Evolutionary conservation across 2,329 filamentous ascomycete genomes (phyloP).

Genomic region (Trichophyton mentagrophytes): DNA sequence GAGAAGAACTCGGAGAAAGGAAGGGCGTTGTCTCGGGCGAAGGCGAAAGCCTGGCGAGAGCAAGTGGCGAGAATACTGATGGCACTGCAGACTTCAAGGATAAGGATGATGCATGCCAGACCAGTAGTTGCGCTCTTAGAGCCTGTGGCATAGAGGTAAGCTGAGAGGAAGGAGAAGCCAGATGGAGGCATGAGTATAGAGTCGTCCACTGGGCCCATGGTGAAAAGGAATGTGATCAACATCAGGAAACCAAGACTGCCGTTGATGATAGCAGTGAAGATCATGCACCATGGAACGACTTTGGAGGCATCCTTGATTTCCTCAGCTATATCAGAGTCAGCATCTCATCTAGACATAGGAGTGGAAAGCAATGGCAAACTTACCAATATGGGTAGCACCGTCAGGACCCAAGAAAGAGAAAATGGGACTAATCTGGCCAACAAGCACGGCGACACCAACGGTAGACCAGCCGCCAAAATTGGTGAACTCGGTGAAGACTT

Average conservation of each 20-base stretch:
- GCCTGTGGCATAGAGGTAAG: conserved; percentile 22
- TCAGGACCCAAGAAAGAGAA: conserved; percentile 29
- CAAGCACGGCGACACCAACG: conserved; percentile 31
- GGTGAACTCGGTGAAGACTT: conserved; percentile 37
- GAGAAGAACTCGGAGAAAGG: conserved; percentile 38
- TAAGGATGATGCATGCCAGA: conserved; percentile 19
- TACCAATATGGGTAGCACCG: conserved; percentile 28
- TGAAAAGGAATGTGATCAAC: conserved; percentile 29
- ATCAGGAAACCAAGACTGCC: conserved; percentile 26
- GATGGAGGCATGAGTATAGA: conserved; percentile 17
- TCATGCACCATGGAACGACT: conserved; percentile 26
- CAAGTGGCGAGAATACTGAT: conserved; percentile 25
- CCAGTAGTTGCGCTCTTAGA: conserved; percentile 18
- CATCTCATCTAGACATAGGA: not conserved
- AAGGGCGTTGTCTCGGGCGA: conserved; percentile 42
- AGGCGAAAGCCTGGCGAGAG: conserved; percentile 25
- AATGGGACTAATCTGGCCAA: conserved; percentile 24
- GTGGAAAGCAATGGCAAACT: not conserved
- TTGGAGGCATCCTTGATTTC: conserved; percentile 28
- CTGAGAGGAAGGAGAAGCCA: conserved; percentile 26
- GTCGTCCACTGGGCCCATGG: conserved; percentile 23
- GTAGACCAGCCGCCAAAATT: conserved; percentile 36
- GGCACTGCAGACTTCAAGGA: conserved; percentile 21
- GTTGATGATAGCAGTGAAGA: conserved; percentile 27
- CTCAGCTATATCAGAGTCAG: conserved; percentile 19